Evolutionary conservation across 2,329 filamentous ascomycete genomes (phyloP).

Genomic region (Mariannaea elegans): DNA sequence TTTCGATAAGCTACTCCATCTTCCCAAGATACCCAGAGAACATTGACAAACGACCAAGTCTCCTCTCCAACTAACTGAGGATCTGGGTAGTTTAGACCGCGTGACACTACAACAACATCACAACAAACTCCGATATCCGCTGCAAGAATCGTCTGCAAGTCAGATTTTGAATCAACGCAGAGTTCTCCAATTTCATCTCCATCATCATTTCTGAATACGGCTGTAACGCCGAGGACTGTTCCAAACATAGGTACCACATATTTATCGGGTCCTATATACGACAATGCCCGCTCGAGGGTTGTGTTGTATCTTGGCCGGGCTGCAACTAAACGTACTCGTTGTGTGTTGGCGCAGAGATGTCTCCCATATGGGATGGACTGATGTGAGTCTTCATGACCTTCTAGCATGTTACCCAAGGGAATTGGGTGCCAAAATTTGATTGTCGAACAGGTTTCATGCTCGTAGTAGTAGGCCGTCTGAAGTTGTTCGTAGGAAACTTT

Average conservation of each 20-base stretch:
- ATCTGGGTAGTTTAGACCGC: neutral
- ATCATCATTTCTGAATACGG: neutral
- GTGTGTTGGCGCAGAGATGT: conserved; percentile 15
- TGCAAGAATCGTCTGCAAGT: neutral
- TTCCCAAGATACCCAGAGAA: conserved; percentile 21
- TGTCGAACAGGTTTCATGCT: neutral
- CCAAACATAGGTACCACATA: conserved; percentile 16
- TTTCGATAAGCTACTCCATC: conserved; percentile 10
- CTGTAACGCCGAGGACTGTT: neutral
- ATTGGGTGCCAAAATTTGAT: conserved; percentile 11
- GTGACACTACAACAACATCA: conserved; percentile 11
- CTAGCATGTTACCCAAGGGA: neutral
- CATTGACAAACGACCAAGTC: conserved; percentile 12
- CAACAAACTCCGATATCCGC: neutral
- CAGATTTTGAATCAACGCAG: neutral
- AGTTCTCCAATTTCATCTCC: conserved; percentile 10
- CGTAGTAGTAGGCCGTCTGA: conserved; percentile 14
- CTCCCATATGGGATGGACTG: neutral
- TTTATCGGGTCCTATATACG: neutral
- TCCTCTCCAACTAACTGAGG: neutral
- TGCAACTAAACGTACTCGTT: neutral
- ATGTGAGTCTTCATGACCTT: neutral
- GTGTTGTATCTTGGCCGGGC: neutral
- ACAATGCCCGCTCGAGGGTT: neutral
- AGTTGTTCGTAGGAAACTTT: conserved; percentile 3